A percentile compares a stretch with the other conserved stretches of the same genome.
These are phyloP conservation scores for Candida sphagnicola DNA, from an alignment of 805 yeast genomes.

Conservation along the genomic window DNA sequence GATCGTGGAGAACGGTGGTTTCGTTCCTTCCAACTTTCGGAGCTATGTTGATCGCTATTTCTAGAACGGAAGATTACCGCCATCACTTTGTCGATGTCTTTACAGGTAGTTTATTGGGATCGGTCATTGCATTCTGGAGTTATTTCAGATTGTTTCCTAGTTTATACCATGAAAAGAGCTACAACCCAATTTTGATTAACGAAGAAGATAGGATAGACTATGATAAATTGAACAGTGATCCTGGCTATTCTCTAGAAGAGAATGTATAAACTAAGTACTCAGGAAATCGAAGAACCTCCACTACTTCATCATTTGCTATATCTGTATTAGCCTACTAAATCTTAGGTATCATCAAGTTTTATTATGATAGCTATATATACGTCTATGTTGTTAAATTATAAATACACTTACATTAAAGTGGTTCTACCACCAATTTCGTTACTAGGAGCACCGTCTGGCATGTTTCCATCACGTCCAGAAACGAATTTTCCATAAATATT, in stretches of 20 bases:
- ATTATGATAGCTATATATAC: background rate
- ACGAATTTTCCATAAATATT: slow-evolving; percentile 69
- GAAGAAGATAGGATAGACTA: slow-evolving; percentile 10
- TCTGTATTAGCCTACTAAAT: no score
- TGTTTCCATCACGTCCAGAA: slow-evolving; percentile 74
- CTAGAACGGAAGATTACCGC: slow-evolving; percentile 88
- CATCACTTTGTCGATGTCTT: slow-evolving; percentile 88
- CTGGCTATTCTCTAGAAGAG: slow-evolving; percentile 2
- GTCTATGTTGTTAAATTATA: background rate
- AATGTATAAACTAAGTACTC: background rate
- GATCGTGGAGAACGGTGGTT: slow-evolving; percentile 61
- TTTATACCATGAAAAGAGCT: slow-evolving; percentile 26
- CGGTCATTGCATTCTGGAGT: slow-evolving; percentile 52
- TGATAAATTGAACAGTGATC: slow-evolving; percentile 26
- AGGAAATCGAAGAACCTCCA: background rate
- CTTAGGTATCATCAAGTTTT: background rate
- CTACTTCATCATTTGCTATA: no score
- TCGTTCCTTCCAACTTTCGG: slow-evolving; percentile 55
- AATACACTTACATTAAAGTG: slow-evolving; percentile 65
- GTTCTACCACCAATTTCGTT: slow-evolving; percentile 81
- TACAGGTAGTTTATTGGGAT: slow-evolving; percentile 69
- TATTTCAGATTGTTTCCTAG: slow-evolving; percentile 53
- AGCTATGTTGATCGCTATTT: slow-evolving; percentile 74
- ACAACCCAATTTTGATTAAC: slow-evolving; percentile 34
- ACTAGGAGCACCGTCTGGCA: slow-evolving; percentile 83